Evolutionary conservation across 129 eudicot species (phyloP).

Genomic region (Saposhnikovia divaricata): DNA sequence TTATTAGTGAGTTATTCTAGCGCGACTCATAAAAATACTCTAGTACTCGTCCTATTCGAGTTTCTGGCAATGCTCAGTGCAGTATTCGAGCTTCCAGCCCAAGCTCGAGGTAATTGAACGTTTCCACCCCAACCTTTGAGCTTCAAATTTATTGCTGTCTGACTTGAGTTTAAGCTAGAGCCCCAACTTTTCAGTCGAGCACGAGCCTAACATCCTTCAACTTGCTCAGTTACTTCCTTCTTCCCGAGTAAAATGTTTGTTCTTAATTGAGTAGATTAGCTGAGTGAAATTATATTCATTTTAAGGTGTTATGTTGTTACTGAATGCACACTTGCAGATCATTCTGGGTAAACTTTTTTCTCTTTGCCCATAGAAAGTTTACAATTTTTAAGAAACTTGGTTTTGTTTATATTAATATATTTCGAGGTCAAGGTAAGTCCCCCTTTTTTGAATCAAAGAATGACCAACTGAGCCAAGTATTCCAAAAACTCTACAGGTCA

Average conservation of each 20-base stretch:
- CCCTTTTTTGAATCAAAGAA: too few relatives aligned
- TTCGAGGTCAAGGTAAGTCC: not conserved
- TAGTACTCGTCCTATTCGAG: not conserved
- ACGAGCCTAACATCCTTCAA: not conserved
- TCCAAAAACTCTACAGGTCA: slow-evolving; percentile 45
- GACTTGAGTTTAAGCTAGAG: not conserved
- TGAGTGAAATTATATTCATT: not conserved
- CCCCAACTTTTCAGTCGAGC: not conserved
- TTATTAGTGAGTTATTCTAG: too few relatives aligned
- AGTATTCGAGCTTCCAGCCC: not conserved
- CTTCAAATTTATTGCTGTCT: not conserved
- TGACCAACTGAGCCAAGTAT: too few relatives aligned
- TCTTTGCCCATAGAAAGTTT: not conserved
- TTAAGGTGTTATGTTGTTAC: not conserved
- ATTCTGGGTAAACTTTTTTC: not conserved
- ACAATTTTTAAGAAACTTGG: not conserved
- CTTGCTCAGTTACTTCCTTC: not conserved
- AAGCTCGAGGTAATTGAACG: not conserved
- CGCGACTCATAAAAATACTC: not conserved
- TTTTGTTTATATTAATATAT: not conserved
- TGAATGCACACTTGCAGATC: not conserved
- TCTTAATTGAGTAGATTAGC: not conserved
- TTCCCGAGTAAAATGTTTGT: not conserved
- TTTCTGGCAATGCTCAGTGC: not conserved
- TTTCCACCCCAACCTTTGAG: not conserved